Conservation (phyloP, 768 basidiomycete genomes). For the Termitomyces sp. region DNA sequence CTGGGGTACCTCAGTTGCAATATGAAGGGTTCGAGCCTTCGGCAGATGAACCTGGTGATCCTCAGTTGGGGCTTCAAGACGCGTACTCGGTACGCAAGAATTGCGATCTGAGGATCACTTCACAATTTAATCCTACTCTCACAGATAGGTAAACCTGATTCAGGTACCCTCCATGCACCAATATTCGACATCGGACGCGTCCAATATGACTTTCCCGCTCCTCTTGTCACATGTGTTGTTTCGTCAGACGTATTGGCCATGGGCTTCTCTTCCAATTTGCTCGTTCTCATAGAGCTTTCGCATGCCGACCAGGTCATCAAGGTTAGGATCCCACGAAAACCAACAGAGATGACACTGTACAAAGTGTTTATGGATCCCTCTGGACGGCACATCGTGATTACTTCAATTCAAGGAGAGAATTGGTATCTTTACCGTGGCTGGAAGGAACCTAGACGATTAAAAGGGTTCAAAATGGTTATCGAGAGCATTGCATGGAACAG, state of each 20-base stretch:
- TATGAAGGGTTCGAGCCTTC: constrained; percentile 90
- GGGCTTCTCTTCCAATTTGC: constrained; percentile 68
- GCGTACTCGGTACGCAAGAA: constrained; percentile 21
- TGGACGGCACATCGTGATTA: constrained; percentile 84
- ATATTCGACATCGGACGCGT: constrained; percentile 85
- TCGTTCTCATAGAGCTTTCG: constrained; percentile 87
- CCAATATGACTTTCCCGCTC: constrained; percentile 83
- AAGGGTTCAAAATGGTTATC: constrained; percentile 80
- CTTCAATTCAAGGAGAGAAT: constrained; percentile 85
- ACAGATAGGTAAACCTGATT: constrained; percentile 21
- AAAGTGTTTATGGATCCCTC: constrained; percentile 91
- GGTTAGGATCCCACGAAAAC: constrained; percentile 71
- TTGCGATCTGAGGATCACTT: not conserved
- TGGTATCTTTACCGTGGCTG: constrained; percentile 83
- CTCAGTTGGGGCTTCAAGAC: constrained; percentile 36
- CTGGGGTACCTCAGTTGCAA: constrained; percentile 53
- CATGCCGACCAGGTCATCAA: constrained; percentile 83
- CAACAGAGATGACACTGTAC: constrained; percentile 70
- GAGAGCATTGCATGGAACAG: constrained; percentile 93
- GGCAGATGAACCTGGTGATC: constrained; percentile 48
- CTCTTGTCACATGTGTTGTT: constrained; percentile 77
- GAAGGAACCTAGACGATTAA: constrained; percentile 79
- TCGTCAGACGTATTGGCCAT: constrained; percentile 86
- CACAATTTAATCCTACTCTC: not conserved
- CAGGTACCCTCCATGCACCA: constrained; percentile 38